Evolutionary conservation across 306 rosid species (phyloP), one percentile per base, ranked within the genome.

Genomic region (Sindora glabra): DNA sequence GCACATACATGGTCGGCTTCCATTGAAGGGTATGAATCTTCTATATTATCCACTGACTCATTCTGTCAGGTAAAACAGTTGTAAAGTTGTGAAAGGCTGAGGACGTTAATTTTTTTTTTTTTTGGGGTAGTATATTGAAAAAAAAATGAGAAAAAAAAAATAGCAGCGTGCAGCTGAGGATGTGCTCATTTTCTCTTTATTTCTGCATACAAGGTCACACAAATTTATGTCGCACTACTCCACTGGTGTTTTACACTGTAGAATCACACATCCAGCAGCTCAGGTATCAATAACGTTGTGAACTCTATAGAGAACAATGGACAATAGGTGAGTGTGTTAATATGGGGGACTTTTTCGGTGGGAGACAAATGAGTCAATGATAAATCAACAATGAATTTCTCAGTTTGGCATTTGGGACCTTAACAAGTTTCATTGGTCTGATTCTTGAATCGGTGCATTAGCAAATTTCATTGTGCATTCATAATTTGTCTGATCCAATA

Each of bases 31-130:
- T 26, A 10, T 48, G 19, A 56, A 56, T 25, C 19, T 56, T 34
- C 8, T 26, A 8, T 29, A 26, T 21, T 9, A 10, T 53, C 9
- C 11, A 13, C 51, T 23, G 44, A 46, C 45, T 32, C 21, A 21
- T 14, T 33, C 37, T 62, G 57, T 37, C 53, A 13, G 33, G 36
- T 48, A 16, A 68, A 60, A 60, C 48, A 19, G 61, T 62, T 49
- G 33, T 54, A 36, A 19, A 17, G 29, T 22, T 37, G 65, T 54
- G 48, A 38, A 64, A 45, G n/a, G 32, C 24, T 33, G 14, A 48
- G 52, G 42, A 54, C 33, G 6, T 65, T 47, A 24, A 25, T 61
- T 21, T n/a, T 40, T 41, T 60, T 38, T 59, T 47, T 55, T 65
- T 48, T 14, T 30, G 27, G 29, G n/a, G n/a, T n/a, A n/a, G n/a